Percentiles rank a stretch among this genome's conserved stretches.
These are phyloP conservation scores for Boletus pseudopeckii DNA, from an alignment of 768 basidiomycete species.

Conservation along the genomic window DNA sequence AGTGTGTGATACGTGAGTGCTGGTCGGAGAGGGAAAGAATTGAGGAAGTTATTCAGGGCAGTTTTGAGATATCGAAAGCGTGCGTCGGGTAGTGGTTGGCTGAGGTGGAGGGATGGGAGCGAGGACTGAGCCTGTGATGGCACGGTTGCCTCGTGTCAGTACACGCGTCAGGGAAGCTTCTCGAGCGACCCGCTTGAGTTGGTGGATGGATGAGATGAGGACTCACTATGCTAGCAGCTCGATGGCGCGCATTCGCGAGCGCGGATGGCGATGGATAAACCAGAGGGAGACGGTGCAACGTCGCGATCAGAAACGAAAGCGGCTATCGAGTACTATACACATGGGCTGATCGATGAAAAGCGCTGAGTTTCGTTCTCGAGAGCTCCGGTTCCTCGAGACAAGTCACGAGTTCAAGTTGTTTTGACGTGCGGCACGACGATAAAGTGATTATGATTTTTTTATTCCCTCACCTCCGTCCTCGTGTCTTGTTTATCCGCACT, in stretches of 20 bases:
- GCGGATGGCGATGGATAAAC: constrained; percentile 8
- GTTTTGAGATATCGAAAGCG: constrained; percentile 8
- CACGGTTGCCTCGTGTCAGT: constrained; percentile 53
- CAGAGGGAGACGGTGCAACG: background rate
- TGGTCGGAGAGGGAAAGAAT: background rate
- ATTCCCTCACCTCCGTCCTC: background rate
- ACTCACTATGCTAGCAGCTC: constrained; percentile 14
- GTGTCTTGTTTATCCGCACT: background rate
- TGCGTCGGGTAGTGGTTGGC: constrained; percentile 14
- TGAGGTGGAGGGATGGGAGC: constrained; percentile 17
- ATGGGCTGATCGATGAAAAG: constrained; percentile 6
- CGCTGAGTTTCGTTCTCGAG: constrained; percentile 3
- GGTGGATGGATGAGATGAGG: background rate
- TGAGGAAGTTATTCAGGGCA: constrained; percentile 8
- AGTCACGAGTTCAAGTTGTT: constrained; percentile 5
- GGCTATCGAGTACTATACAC: background rate
- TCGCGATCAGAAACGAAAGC: constrained; percentile 3
- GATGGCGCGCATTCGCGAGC: constrained; percentile 16
- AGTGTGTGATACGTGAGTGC: background rate
- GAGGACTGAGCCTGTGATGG: constrained; percentile 35
- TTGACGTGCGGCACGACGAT: background rate
- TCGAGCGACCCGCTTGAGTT: background rate
- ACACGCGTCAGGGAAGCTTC: constrained; percentile 42
- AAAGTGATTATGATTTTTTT: background rate
- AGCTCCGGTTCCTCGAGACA: constrained; percentile 8